Base-by-base conservation (phyloP, 2,329 filamentous ascomycete species). In the Calonectria leucothoes region DNA sequence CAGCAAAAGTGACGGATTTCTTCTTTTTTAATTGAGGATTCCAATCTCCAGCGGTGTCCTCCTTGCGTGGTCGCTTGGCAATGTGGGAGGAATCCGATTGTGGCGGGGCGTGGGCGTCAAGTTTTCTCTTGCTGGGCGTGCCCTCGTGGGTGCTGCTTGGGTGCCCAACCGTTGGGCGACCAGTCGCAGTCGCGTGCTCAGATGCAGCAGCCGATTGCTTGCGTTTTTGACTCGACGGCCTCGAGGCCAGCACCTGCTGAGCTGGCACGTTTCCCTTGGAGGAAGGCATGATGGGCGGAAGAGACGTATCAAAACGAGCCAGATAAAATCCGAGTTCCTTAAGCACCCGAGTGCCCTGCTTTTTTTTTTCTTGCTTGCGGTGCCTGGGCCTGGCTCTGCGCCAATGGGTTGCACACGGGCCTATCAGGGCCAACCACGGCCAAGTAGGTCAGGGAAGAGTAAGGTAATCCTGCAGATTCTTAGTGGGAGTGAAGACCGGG, bases 161-260 rank as follows among this genome's bases (percentile, higher is more conserved):
- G 75, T 83, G 83, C 83, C 83, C 83, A 84, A 85, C 83, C 77
- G 78, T 79, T 77, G 79, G 79, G 77, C 77, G 75, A 71, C 78
- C 79, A 77, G 77, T 77, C 75, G 78, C 78, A 77, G 76, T 77
- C 76, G 79, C 79, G 76, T 81, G 76, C 70, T 82, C 83, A 65
- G 81, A 77, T 78, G 78, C 80, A 77, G 81, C 80, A 76, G 81
- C 79, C 70, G 80, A 78, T 75, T 82, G 81, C 83, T 91, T 91
- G 84, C 91, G 89, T 86, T 91, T 91, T 82, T 91, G 88, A 83
- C 90, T 90, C 87, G 91, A 88, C 86, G 89, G 88, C 82, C 91
- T 91, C 90, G 90, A 91, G 76, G 89, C 89, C 71, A 90, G 90
- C 75, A 89, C 85, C 78, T 85, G 86, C 82, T 86, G 86, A 74